Evolutionary conservation across 176 grass and related monocot genomes (phyloP).

Genomic region (Ampelocalamus luodianensis): DNA sequence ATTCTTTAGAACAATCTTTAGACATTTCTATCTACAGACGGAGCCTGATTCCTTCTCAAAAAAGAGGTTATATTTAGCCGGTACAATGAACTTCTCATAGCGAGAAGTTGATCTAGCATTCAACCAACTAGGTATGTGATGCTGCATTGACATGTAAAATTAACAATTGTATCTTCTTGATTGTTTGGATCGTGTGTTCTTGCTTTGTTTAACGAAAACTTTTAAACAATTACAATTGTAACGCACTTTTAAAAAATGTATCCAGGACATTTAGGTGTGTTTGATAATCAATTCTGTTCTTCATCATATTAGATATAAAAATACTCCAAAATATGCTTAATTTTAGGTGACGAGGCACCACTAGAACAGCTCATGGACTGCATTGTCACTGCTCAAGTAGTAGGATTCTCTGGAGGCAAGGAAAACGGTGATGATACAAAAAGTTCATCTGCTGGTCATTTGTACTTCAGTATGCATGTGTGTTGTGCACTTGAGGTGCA

Average conservation of each 20-base stretch:
- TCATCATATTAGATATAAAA: slow-evolving; percentile 24
- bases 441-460: too few species aligned
- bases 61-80: slow-evolving; percentile 69
- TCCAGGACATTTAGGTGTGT: not conserved
- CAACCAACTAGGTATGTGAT: slow-evolving; percentile 65
- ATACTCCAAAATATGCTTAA: slow-evolving; percentile 40
- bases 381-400: slow-evolving; percentile 66
- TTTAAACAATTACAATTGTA: not conserved
- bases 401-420: slow-evolving; percentile 38
- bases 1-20: slow-evolving; percentile 8
- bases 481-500: too few species aligned
- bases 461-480: too few species aligned
- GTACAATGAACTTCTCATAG: slow-evolving; percentile 76
- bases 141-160: slow-evolving; percentile 14
- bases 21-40: slow-evolving; percentile 40
- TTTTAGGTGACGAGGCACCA: slow-evolving; percentile 68
- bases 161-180: slow-evolving; percentile 4
- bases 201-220: not conserved
- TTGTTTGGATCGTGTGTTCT: not conserved
- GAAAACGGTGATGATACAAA: slow-evolving; percentile 49
- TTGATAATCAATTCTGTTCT: not conserved
- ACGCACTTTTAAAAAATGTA: not conserved
- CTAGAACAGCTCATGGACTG: slow-evolving; percentile 69
- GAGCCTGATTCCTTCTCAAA: slow-evolving; percentile 55
- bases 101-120: slow-evolving; percentile 78